These are phyloP conservation scores for Penicillium canescens DNA, from an alignment of 495 filamentous ascomycete species.

Conservation along the genomic window DNA sequence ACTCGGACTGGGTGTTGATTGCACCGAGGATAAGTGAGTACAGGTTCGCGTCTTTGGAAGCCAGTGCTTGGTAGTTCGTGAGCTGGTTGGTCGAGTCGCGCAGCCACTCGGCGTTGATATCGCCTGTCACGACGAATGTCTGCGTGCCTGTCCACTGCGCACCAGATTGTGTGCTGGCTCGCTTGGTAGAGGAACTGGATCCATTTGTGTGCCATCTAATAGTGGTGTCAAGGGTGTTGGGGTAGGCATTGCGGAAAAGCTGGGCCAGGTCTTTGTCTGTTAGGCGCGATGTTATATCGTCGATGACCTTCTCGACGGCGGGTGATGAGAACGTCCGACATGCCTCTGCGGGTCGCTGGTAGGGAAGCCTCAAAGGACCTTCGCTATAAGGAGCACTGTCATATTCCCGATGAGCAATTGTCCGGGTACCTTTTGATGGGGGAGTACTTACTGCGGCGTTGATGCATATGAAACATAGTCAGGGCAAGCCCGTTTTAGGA, in stretches of 20 bases:
- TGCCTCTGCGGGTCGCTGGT: slow-evolving; percentile 74
- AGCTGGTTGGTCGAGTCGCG: slow-evolving; percentile 97
- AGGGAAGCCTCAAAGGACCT: slow-evolving; percentile 81
- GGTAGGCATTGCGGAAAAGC: slow-evolving; percentile 96
- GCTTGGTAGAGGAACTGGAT: slow-evolving; percentile 36
- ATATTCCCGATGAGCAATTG: not conserved
- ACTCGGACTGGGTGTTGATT: slow-evolving; percentile 95
- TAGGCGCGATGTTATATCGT: slow-evolving; percentile 75
- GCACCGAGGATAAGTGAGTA: slow-evolving; percentile 84
- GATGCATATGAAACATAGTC: slow-evolving; percentile 52
- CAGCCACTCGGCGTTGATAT: slow-evolving; percentile 98
- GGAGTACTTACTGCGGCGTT: slow-evolving; percentile 42
- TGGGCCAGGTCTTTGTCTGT: slow-evolving; percentile 86
- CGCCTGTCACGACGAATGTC: slow-evolving; percentile 96
- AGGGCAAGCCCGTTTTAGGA: slow-evolving; percentile 48
- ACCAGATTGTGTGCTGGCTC: slow-evolving; percentile 59
- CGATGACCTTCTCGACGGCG: slow-evolving; percentile 83
- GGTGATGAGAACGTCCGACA: slow-evolving; percentile 90
- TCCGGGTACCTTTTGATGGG: not conserved
- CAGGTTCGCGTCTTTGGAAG: slow-evolving; percentile 73
- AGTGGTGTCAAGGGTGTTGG: slow-evolving; percentile 92
- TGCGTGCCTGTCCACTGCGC: slow-evolving; percentile 79
- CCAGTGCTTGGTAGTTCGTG: slow-evolving; percentile 81
- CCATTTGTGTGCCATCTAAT: slow-evolving; percentile 73
- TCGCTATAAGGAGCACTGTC: slow-evolving; percentile 72